Evolutionary conservation across 2,329 filamentous ascomycete species (phyloP).

Genomic region (Penicillium crustosum): DNA sequence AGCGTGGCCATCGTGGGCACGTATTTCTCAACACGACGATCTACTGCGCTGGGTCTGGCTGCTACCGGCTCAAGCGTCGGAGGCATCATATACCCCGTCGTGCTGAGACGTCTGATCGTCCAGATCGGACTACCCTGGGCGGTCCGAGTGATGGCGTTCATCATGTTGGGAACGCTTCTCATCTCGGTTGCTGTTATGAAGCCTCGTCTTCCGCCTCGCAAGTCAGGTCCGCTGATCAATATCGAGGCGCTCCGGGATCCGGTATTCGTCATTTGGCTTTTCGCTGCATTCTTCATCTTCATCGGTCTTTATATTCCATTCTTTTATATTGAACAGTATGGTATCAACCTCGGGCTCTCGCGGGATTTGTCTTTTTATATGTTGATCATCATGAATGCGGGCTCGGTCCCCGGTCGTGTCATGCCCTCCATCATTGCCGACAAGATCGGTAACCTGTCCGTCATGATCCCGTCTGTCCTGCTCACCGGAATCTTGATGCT

Average conservation of each 20-base stretch:
- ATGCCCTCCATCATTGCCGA: background rate
- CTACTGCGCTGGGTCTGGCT: constrained; percentile 40
- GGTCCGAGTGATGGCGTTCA: background rate
- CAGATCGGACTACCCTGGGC: background rate
- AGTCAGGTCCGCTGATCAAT: background rate
- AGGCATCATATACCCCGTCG: constrained; percentile 48
- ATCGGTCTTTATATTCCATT: background rate
- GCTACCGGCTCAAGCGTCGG: constrained; percentile 43
- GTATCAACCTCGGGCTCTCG: background rate
- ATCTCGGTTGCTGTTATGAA: background rate
- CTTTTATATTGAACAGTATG: background rate
- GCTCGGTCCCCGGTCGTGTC: background rate
- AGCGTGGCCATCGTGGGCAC: constrained; percentile 40
- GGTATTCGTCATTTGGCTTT: background rate
- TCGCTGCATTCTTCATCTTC: background rate
- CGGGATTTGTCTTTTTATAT: background rate
- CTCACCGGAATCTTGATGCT: background rate
- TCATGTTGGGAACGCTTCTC: background rate
- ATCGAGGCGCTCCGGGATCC: background rate
- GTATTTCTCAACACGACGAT: constrained; percentile 44
- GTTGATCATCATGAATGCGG: background rate
- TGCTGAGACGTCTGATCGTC: constrained; percentile 29
- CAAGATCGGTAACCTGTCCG: background rate
- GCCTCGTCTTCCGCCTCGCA: background rate
- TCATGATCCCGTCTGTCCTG: background rate